Evolutionary conservation across 1,139 yeast genomes (phyloP), one percentile per base, ranked within the genome.

Genomic region (Magnusiomyces paraingens): DNA sequence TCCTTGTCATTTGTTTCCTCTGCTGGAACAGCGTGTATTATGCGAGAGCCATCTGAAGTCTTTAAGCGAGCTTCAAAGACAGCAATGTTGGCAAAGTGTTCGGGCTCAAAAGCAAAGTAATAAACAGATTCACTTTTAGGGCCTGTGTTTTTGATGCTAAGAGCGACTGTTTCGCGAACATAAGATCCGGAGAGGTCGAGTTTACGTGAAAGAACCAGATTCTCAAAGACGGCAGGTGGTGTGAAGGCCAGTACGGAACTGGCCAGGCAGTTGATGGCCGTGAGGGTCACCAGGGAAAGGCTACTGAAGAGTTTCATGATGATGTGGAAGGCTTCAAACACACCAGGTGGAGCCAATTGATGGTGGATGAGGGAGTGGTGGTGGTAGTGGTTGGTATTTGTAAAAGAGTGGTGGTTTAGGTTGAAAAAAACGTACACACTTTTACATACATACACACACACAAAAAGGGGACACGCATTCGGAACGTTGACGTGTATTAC

Each of bases 151-250:
- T 73, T 79, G 53, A 83, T 75, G 51, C 74, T 78, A 52, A 90
- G 64, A 39, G 78, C 69, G 53, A 78, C 72, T 14, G 80, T 73
- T 66, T 87, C 95, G 61, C 80, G 81, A 53, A 83, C 77, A 66
- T 84, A 91, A 5, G 91, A 73, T 61, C 80, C 81, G 38, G 80
- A 67, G 54, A 90, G 75, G 64, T 90, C 96, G 46, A 89, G 64
- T 12, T 64, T 61, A 47, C 69, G 69, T 18, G 60, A 43, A 41
- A 67, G 55, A 32, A 68, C 59, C 45, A 59, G 53, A 57, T 70
- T 70, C 55, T 65, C 67, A 56, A 70, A 66, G n/a, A 42, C 54
- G n/a, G 36, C 52, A 21, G 52, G 49, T 3, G 57, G 57, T 15
- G 49, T 40, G 38, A 55, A 55, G 2, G 52, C 57, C 32, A 26